Conservation (phyloP, 78 protist species). For the Cavenderia fasciculata region DNA sequence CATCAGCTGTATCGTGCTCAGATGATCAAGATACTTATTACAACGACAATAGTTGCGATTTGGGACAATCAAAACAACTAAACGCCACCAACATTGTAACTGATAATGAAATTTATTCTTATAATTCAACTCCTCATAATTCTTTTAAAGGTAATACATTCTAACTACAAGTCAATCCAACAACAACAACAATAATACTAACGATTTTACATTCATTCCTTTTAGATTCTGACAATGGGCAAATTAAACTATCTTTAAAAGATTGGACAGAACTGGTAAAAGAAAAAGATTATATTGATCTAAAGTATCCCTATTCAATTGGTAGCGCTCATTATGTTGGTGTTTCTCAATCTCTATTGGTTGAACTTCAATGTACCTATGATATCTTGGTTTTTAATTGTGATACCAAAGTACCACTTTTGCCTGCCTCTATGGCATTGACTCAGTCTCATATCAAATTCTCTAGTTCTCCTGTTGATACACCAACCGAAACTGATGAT, state of each 20-base stretch:
- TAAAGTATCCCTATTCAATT: slow-evolving; percentile 12
- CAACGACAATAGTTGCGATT: too few species aligned
- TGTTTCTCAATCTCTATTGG: slow-evolving; percentile 1
- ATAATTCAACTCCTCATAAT: too few species aligned
- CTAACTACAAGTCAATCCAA: too few species aligned
- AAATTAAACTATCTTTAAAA: slow-evolving; percentile 21
- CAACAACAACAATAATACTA: too few species aligned
- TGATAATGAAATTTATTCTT: too few species aligned
- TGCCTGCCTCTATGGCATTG: slow-evolving; percentile 43
- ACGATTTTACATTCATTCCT: too few species aligned
- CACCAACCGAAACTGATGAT: neutral
- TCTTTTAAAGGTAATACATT: too few species aligned
- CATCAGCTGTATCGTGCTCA: too few species aligned
- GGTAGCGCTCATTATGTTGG: slow-evolving; percentile 38
- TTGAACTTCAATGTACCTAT: slow-evolving; percentile 20
- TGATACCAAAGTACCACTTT: slow-evolving; percentile 13
- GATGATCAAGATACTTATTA: too few species aligned
- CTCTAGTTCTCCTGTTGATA: neutral
- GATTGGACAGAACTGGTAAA: slow-evolving; percentile 20
- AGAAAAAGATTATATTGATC: neutral
- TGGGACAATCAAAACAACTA: too few species aligned
- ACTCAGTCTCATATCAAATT: neutral
- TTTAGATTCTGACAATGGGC: too few species aligned
- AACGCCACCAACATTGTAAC: too few species aligned
- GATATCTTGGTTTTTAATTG: slow-evolving; percentile 29